A percentile compares a stretch with the other conserved stretches of the same genome.
Conservation (phyloP, 257 asterid genomes). For the Ajuga chamaepitys region DNA sequence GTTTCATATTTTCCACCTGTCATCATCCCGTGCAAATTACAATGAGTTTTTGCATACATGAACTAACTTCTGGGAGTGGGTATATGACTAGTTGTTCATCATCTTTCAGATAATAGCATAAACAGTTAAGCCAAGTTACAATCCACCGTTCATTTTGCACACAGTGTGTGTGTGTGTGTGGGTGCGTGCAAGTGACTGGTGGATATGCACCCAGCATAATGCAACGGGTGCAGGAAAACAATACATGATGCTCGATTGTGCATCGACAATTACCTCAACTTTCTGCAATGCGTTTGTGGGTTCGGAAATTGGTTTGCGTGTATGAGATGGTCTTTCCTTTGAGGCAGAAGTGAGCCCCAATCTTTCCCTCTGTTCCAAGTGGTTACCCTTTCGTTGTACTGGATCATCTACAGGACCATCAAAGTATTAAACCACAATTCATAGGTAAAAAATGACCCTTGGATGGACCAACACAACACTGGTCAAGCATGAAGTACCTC, state of each 20-base stretch:
- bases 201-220: too few species aligned
- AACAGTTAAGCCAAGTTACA: too few species aligned
- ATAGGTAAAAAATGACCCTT: background rate
- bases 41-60: background rate
- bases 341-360: slow-evolving; percentile 68
- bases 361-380: slow-evolving; percentile 83
- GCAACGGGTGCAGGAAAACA: too few species aligned
- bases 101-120: background rate
- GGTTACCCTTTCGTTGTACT: slow-evolving; percentile 61
- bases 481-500: slow-evolving; percentile 45
- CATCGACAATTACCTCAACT: slow-evolving; percentile 91
- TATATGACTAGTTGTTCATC: too few species aligned
- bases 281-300: slow-evolving; percentile 66
- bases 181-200: too few species aligned
- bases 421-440: slow-evolving; percentile 12
- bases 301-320: slow-evolving; percentile 45
- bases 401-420: slow-evolving; percentile 55
- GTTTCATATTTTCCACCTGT: slow-evolving; percentile 59
- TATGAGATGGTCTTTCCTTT: slow-evolving; percentile 37
- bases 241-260: too few species aligned
- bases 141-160: too few species aligned
- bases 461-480: slow-evolving; percentile 14
- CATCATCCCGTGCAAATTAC: background rate
- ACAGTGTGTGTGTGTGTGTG: too few species aligned
- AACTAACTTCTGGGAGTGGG: background rate